Evolutionary conservation across 331 rosid genomes (phyloP).

Genomic region (Acacia pycnantha): DNA sequence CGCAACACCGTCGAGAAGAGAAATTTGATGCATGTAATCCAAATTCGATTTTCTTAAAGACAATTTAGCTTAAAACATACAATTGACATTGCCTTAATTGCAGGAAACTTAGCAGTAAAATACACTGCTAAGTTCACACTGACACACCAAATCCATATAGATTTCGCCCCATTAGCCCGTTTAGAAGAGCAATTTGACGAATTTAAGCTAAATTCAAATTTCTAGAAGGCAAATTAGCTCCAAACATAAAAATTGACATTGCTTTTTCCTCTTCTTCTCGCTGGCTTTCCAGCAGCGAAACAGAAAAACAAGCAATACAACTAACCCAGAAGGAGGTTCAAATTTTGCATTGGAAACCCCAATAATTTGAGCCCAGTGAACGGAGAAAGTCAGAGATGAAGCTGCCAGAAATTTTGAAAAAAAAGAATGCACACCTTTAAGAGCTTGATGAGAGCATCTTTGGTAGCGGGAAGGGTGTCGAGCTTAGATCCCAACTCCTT

Average conservation of each 20-base stretch:
- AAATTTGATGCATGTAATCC: slow-evolving; percentile 8
- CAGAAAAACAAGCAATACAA: slow-evolving; percentile 40
- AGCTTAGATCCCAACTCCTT: slow-evolving; percentile 95
- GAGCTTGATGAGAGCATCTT: slow-evolving; percentile 62
- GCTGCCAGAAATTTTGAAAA: slow-evolving; percentile 10
- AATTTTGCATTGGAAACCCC: slow-evolving; percentile 8
- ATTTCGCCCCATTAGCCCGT: background rate
- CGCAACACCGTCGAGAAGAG: background rate
- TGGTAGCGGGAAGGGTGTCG: slow-evolving; percentile 53
- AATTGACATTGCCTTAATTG: background rate
- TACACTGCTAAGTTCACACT: background rate
- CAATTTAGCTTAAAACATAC: slow-evolving; percentile 17
- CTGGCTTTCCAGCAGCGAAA: slow-evolving; percentile 27
- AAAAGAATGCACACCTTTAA: slow-evolving; percentile 51
- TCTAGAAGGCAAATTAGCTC: slow-evolving; percentile 19
- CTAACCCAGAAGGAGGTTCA: slow-evolving; percentile 17
- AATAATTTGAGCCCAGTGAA: background rate
- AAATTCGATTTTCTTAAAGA: slow-evolving; percentile 17
- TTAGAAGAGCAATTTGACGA: slow-evolving; percentile 9
- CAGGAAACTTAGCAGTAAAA: background rate
- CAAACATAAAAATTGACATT: background rate
- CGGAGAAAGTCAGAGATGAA: background rate
- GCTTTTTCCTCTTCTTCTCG: background rate
- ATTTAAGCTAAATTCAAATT: slow-evolving; percentile 19
- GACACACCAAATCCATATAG: background rate